phyloP scores from a whole-genome alignment of 352 stramenopile genomes.

The Pythium dissimile region DNA sequence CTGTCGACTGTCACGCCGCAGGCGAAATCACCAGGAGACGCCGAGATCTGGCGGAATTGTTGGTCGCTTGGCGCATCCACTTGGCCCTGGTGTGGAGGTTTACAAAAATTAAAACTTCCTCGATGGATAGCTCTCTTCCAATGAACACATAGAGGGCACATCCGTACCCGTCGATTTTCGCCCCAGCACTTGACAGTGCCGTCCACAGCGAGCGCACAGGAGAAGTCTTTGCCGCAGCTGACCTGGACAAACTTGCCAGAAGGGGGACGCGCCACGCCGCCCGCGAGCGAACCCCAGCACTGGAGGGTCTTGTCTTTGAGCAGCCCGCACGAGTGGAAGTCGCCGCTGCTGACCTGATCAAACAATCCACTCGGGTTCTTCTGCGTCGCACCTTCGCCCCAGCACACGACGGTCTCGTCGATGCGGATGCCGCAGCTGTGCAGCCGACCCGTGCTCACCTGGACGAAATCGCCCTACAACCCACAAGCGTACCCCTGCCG shows the following conservation, averaged over 20 bases:
- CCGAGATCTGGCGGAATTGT: slow-evolving; percentile 62
- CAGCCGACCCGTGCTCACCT: slow-evolving; percentile 69
- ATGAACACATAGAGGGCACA: too few species aligned
- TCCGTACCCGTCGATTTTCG: slow-evolving; percentile 55
- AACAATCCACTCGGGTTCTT: slow-evolving; percentile 62
- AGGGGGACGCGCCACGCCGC: slow-evolving; percentile 34
- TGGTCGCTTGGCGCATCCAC: slow-evolving; percentile 33
- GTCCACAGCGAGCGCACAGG: slow-evolving; percentile 49
- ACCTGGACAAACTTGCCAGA: slow-evolving; percentile 72
- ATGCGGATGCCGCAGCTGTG: slow-evolving; percentile 74
- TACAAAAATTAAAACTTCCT: not conserved
- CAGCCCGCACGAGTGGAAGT: slow-evolving; percentile 78
- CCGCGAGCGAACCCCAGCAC: slow-evolving; percentile 57
- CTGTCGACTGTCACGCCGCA: slow-evolving; percentile 61
- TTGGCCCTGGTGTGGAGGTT: too few species aligned
- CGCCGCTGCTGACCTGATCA: slow-evolving; percentile 76
- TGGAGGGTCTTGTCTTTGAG: slow-evolving; percentile 74
- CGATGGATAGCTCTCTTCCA: not conserved
- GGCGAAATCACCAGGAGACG: slow-evolving; percentile 54
- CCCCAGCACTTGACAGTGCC: slow-evolving; percentile 59
- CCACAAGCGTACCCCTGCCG: not conserved
- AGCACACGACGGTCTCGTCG: slow-evolving; percentile 79
- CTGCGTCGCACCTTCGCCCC: slow-evolving; percentile 50
- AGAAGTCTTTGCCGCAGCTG: slow-evolving; percentile 67
- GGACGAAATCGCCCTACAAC: slow-evolving; percentile 63